Base-by-base conservation (phyloP, 495 filamentous ascomycete genomes). In the Penicillium argentinense region DNA sequence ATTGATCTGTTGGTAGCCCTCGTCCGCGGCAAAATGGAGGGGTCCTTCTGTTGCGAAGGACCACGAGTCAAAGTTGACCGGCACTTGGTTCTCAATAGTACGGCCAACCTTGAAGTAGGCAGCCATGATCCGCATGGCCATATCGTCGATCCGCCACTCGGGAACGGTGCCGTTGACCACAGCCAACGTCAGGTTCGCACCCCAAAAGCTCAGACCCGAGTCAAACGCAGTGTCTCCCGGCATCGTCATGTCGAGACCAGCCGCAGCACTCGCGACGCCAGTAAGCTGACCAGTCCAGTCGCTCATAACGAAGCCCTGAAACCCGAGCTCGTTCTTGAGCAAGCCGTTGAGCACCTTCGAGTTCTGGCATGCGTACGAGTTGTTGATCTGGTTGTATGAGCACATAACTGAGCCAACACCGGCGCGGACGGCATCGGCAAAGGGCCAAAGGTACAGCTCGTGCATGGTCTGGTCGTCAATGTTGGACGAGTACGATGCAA, bases 361-460 rank as follows among this genome's bases (percentile, higher is more conserved):
- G 55, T 86, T 87, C 50, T 79, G 68, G 49, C 84, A 89, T 3
- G 77, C 77, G 44, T 84, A 84, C 1, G 77, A 81, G 26, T 79
- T 78, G 56, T 87, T 87, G 23, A 88, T 38, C 4, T 80, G 73
- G 39, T 86, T 77, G 49, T 89, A 89, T 3, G 80, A 82, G 63
- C 84, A 87, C 83, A 87, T 87, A 29, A 87, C 69, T 28, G 70
- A 78, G 1, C 74, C 81, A 3, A 74, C 77, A 7, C 80, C 76
- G 1, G 85, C 83, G 25, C 73, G 73, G 1, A 85, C 76, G 0
- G 82, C 80, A 52, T 88, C 77, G 24, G 77, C 75, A 62, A 88
- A 89, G 0, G 78, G 78, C 89, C 89, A 95, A 19, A 87, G 68
- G 52, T 95, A 95, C 33, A 95, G 63, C 59, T 95, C 89, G 57